Conservation (phyloP, 78 protist genomes). For the Cyanophora paradoxa region DNA sequence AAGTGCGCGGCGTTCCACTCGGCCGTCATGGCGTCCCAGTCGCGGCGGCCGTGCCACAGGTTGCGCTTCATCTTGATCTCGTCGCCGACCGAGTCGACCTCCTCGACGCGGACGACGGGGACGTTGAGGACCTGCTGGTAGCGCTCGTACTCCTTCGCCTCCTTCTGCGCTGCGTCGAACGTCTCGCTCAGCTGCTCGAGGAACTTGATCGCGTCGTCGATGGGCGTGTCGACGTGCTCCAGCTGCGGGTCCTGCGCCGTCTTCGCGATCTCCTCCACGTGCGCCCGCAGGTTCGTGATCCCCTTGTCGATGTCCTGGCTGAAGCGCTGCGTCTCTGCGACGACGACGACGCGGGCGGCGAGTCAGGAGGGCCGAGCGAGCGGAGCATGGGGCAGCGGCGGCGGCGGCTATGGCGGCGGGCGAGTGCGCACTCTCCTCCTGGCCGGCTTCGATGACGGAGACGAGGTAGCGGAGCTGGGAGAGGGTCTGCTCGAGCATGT, state of each 20-base stretch:
- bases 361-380: neutral
- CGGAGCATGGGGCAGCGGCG: neutral
- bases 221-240: neutral
- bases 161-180: neutral
- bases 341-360: neutral
- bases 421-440: no score
- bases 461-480: neutral
- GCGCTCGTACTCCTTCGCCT: neutral
- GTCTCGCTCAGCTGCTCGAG: neutral
- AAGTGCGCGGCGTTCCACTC: conserved; percentile 12
- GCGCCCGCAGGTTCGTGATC: neutral
- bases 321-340: conserved; percentile 1
- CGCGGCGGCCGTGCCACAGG: conserved; percentile 19
- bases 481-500: conserved; percentile 9
- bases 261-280: neutral
- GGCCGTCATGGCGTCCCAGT: conserved; percentile 14
- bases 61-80: neutral
- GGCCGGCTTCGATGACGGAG: neutral
- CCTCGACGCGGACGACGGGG: neutral
- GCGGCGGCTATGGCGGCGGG: no score
- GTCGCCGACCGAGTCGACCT: neutral
- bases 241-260: neutral
- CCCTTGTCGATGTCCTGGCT: conserved; percentile 16
- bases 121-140: conserved; percentile 10
- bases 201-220: neutral